Evolutionary conservation across 306 rosid genomes (phyloP), one percentile per base, ranked within the genome.

Genomic region (Rosa rugosa): DNA sequence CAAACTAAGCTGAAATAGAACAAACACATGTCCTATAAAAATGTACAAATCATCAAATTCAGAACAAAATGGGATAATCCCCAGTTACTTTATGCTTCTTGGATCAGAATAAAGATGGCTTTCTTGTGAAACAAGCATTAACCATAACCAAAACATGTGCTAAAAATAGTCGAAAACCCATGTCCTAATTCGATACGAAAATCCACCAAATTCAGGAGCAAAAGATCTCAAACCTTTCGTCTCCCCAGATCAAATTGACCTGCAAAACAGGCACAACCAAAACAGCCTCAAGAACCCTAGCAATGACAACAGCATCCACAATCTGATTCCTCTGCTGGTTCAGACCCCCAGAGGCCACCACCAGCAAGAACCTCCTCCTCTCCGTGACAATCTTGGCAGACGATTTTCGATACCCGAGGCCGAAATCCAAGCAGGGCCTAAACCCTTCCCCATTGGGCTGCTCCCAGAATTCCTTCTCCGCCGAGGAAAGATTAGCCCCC

Each of bases 301-400:
- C 92, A 41, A 89, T 81, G 8, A 86, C 90, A 67, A 89, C 90
- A 11, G 90, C 92, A 56, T 89, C 92, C 40, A 83, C 83, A 74
- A 86, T 89, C 77, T 86, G 89, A 67, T 89, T 89, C 59, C 89
- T 89, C 83, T 86, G 92, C 82, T 89, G 92, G 68, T 89, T 89
- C 59, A 89, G 27, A 34, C 92, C 92, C 10, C 92, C 92, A 0
- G 90, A 81, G 36, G 83, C 90, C 80, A 85, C 87, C 77, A 86
- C 90, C 80, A 89, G 71, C 69, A 89, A 79, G 73, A 84, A 86
- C 83, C 87, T 84, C 73, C 79, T 83, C 56, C 79, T 86, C 86
- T 84, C 89, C 78, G 81, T 72, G 1, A 87, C 75, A 71, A 86
- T 76, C 74, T 22, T 16, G 0, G 47, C 57, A 0, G 90, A 86